Evolutionary conservation across 768 basidiomycete species (phyloP).

Genomic region (Rhodotorula taiwanensis): DNA sequence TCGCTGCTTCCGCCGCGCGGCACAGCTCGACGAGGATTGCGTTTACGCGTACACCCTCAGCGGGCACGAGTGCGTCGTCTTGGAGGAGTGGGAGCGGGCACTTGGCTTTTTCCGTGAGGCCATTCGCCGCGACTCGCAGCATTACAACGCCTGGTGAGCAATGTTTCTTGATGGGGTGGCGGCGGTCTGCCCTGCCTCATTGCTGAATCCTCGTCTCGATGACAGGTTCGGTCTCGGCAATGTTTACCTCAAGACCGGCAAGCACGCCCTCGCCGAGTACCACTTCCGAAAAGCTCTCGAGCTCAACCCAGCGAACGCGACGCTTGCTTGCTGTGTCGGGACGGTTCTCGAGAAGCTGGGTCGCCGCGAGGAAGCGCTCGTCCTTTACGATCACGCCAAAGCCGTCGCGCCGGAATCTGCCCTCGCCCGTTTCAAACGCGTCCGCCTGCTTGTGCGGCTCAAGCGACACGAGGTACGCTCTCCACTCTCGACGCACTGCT

Average conservation of each 20-base stretch:
- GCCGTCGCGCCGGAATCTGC: slow-evolving; percentile 76
- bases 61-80: slow-evolving; percentile 84
- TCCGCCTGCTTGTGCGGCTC: slow-evolving; percentile 79
- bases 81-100: slow-evolving; percentile 89
- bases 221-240: slow-evolving; percentile 95
- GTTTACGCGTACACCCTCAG: slow-evolving; percentile 95
- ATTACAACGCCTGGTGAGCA: slow-evolving; percentile 62
- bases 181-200: too few relatives aligned
- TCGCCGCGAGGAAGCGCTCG: slow-evolving; percentile 66
- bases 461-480: slow-evolving; percentile 69
- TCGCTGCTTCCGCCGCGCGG: slow-evolving; percentile 86
- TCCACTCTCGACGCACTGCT: neutral
- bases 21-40: slow-evolving; percentile 52
- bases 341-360: slow-evolving; percentile 87
- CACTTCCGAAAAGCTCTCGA: slow-evolving; percentile 87
- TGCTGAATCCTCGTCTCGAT: too few relatives aligned
- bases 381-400: slow-evolving; percentile 73
- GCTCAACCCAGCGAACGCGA: slow-evolving; percentile 90
- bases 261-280: slow-evolving; percentile 86
- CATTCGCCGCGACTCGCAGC: slow-evolving; percentile 73
- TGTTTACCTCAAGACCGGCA: slow-evolving; percentile 90
- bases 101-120: slow-evolving; percentile 87
- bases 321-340: slow-evolving; percentile 91
- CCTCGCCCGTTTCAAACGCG: slow-evolving; percentile 86
- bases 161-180: too few relatives aligned